Evolutionary conservation across 106 monocot genomes (phyloP).

Genomic region (Platanthera zijinensis): DNA sequence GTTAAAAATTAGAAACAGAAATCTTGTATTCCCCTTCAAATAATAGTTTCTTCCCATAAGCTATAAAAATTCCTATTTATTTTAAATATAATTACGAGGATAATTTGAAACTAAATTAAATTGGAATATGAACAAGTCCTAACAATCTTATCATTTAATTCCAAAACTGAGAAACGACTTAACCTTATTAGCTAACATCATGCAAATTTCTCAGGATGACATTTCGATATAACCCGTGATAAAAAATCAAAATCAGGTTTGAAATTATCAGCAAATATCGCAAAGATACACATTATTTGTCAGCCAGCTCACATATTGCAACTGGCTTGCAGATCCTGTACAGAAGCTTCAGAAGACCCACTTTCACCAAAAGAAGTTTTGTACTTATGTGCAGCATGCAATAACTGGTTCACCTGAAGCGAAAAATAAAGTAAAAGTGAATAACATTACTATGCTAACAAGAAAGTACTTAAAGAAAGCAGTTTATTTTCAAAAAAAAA

Average conservation of each 20-base stretch:
- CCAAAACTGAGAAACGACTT: background rate
- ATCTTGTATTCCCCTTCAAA: too few relatives aligned
- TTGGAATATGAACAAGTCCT: too few relatives aligned
- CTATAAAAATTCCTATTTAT: too few relatives aligned
- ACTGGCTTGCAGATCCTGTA: conserved; percentile 65
- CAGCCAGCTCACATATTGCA: conserved; percentile 71
- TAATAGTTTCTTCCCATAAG: too few relatives aligned
- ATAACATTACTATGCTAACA: background rate
- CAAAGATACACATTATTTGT: background rate
- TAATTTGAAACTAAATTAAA: too few relatives aligned
- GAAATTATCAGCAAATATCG: background rate
- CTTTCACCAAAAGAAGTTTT: conserved; percentile 55
- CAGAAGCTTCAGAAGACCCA: conserved; percentile 51
- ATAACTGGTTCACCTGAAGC: conserved; percentile 69
- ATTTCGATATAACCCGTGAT: background rate
- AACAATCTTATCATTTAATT: too few relatives aligned
- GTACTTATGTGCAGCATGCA: conserved; percentile 90
- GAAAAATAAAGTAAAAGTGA: background rate
- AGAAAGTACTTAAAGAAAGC: too few relatives aligned
- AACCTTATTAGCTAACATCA: background rate
- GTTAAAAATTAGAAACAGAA: too few relatives aligned
- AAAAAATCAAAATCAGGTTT: background rate
- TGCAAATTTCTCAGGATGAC: background rate
- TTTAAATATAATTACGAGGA: too few relatives aligned
- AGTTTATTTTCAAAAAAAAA: too few relatives aligned